Percentiles rank a stretch among this genome's conserved stretches.
phyloP scores from a whole-genome alignment of 805 yeast genomes.

The Candida broadrunensis region DNA sequence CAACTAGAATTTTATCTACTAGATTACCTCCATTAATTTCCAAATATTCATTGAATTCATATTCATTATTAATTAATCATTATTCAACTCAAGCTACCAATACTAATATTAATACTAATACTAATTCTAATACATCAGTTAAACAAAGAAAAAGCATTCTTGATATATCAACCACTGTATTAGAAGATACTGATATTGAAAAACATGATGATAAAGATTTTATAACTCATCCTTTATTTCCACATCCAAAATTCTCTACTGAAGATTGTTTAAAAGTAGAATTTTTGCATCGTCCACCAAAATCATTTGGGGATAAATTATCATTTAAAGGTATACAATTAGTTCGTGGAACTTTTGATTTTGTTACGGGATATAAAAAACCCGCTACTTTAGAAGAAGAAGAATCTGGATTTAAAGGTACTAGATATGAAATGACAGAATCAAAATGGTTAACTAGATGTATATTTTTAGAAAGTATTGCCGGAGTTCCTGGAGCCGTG shows the following conservation, averaged over 20 bases:
- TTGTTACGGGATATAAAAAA: conserved; percentile 62
- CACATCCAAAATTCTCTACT: conserved; percentile 29
- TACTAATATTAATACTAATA: no score
- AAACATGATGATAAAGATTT: conserved; percentile 30
- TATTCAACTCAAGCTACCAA: no score
- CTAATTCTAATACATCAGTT: not conserved
- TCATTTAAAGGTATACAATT: conserved; percentile 47
- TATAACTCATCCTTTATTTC: conserved; percentile 39
- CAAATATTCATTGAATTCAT: not conserved
- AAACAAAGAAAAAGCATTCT: conserved; percentile 7
- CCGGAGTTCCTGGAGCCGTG: conserved; percentile 80
- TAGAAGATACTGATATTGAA: conserved; percentile 15
- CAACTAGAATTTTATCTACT: not conserved
- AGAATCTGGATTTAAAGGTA: conserved; percentile 29
- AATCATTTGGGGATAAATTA: conserved; percentile 45
- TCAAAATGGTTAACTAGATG: conserved; percentile 61
- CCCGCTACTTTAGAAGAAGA: conserved; percentile 36
- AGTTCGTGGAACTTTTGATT: conserved; percentile 53
- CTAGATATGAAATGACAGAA: conserved; percentile 53
- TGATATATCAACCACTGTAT: conserved; percentile 24
- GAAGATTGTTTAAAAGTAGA: conserved; percentile 36
- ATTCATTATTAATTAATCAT: not conserved
- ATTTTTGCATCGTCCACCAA: conserved; percentile 52
- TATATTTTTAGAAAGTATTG: conserved; percentile 66
- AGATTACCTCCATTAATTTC: conserved; percentile 1